These are phyloP conservation scores for Candida sp. DNA, from an alignment of 1,139 yeast genomes.

Conservation along the genomic window DNA sequence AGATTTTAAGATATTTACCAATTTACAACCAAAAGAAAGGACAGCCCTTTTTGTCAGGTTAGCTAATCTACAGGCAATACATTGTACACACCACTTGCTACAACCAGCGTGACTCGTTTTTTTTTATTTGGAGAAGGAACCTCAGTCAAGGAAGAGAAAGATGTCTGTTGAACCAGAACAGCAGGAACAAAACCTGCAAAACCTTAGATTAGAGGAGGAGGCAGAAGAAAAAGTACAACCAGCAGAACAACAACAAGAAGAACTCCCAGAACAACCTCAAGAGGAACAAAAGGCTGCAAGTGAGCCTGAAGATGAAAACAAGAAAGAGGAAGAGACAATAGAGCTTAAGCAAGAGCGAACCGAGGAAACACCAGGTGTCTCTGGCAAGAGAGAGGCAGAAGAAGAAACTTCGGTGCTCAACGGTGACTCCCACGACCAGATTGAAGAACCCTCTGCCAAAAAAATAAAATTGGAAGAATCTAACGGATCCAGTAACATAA, in stretches of 20 bases:
- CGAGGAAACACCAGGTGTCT: background rate
- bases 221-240: constrained; percentile 3
- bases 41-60: background rate
- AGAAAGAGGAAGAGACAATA: constrained; percentile 1
- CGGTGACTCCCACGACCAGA: background rate
- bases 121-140: background rate
- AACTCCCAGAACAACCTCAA: background rate
- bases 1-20: background rate
- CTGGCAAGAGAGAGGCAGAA: background rate
- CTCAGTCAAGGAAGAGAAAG: background rate
- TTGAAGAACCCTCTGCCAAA: constrained; percentile 11
- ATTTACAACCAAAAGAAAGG: background rate
- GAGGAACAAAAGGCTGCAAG: background rate
- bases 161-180: constrained; percentile 1
- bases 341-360: constrained; percentile 2
- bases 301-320: background rate
- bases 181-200: constrained; percentile 3
- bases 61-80: no score
- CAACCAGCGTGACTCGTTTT: no score
- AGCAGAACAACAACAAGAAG: background rate
- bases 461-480: constrained; percentile 15
- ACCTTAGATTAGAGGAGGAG: constrained; percentile 1
- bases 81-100: no score
- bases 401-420: background rate
- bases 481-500: background rate